Evolutionary conservation across 2,329 filamentous ascomycete species (phyloP).

Genomic region (Fusarium coicis): DNA sequence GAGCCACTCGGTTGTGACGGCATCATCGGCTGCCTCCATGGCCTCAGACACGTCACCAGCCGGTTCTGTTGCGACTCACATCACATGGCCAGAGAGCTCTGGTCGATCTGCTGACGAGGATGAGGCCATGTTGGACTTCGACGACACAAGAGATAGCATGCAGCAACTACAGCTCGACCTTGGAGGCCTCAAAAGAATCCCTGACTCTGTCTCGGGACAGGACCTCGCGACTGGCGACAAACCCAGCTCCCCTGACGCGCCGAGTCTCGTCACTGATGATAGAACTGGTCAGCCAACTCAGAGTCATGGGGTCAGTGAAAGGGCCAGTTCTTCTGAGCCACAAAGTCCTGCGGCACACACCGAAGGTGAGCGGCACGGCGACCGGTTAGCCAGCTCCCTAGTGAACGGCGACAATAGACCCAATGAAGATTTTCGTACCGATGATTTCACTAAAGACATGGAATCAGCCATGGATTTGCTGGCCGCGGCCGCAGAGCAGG

Average conservation of each 20-base stretch:
- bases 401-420: not conserved
- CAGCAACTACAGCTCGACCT: not conserved
- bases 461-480: not conserved
- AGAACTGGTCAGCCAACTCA: not conserved
- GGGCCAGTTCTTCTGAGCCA: not conserved
- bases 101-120: not conserved
- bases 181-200: not conserved
- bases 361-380: not conserved
- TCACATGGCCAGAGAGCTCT: conserved; percentile 7
- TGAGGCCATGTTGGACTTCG: not conserved
- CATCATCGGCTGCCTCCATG: not conserved
- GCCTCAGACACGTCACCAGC: not conserved
- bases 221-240: not conserved
- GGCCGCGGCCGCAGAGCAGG: not conserved
- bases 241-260: not conserved
- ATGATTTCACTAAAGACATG: not conserved
- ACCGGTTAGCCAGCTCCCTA: not conserved
- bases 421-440: not conserved
- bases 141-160: not conserved
- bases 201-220: not conserved
- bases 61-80: not conserved
- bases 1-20: not conserved
- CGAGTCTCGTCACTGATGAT: not conserved
- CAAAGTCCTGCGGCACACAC: not conserved
- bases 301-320: not conserved